These are phyloP conservation scores for Crataegus laevigata DNA, from an alignment of 306 rosid genomes.

Conservation along the genomic window DNA sequence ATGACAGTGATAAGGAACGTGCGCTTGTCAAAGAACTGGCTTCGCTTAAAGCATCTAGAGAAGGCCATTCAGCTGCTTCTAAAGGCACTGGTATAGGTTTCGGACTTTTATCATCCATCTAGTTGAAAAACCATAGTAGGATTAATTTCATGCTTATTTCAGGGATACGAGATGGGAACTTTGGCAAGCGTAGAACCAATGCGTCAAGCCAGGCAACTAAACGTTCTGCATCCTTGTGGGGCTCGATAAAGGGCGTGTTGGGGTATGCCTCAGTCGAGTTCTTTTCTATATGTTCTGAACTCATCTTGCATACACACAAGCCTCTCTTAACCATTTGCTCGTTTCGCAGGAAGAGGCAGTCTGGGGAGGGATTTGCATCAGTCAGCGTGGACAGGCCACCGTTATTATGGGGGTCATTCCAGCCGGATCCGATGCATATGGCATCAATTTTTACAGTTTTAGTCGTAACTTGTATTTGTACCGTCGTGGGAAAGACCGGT, in stretches of 20 bases:
- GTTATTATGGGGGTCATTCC: conserved; percentile 25
- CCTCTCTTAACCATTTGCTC: conserved; percentile 7
- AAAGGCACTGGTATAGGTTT: conserved; percentile 31
- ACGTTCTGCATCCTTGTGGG: conserved; percentile 40
- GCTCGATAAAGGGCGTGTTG: conserved; percentile 48
- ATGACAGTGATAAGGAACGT: conserved; percentile 53
- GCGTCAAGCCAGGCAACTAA: conserved; percentile 26
- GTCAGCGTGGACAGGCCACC: conserved; percentile 39
- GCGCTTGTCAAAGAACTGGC: conserved; percentile 59
- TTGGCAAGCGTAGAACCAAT: conserved; percentile 18
- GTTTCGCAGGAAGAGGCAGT: conserved; percentile 44
- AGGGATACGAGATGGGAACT: conserved; percentile 35
- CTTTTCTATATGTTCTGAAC: conserved; percentile 2
- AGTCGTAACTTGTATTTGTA: conserved; percentile 35
- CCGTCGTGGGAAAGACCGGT: conserved; percentile 31
- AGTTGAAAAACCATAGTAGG: neutral
- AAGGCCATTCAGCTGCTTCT: conserved; percentile 25
- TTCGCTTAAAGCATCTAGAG: conserved; percentile 41
- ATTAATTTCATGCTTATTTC: conserved; percentile 5
- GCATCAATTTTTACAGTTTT: conserved; percentile 25
- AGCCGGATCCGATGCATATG: conserved; percentile 25
- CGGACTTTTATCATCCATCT: neutral
- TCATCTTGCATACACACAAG: neutral
- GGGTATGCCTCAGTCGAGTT: conserved; percentile 41
- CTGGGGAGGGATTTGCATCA: conserved; percentile 60